phyloP scores from a whole-genome alignment of 176 grass and related monocot species.

The Aegilops sharonensis region DNA sequence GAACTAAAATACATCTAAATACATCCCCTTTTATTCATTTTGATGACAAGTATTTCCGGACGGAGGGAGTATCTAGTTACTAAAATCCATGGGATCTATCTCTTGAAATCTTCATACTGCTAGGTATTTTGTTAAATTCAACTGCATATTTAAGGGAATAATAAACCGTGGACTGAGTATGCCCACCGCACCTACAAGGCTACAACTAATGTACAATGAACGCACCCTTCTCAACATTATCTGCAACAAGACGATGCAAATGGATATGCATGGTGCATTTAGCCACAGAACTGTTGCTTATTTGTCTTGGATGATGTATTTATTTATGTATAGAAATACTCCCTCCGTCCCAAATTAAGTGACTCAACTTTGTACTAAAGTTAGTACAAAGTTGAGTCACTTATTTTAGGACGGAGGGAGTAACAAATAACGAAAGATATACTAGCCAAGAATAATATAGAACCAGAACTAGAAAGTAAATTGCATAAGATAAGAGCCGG shows the following conservation, averaged over 20 bases:
- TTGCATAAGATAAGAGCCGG: not conserved
- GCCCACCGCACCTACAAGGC: not conserved
- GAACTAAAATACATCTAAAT: too few species aligned
- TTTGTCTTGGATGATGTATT: not conserved
- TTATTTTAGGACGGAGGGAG: too few species aligned
- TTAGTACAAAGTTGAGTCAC: too few species aligned
- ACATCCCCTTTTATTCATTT: too few species aligned
- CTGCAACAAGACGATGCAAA: not conserved
- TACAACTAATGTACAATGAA: conserved; percentile 13
- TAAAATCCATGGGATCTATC: not conserved
- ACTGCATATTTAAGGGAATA: not conserved
- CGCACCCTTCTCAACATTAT: conserved; percentile 1
- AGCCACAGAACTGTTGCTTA: not conserved
- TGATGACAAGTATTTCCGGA: too few species aligned
- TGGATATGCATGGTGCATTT: not conserved
- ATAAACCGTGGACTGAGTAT: not conserved
- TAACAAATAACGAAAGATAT: not conserved
- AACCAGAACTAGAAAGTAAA: not conserved
- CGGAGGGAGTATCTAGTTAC: not conserved
- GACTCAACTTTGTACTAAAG: too few species aligned
- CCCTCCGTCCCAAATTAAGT: too few species aligned
- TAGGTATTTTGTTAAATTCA: not conserved
- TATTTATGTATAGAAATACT: conserved; percentile 4
- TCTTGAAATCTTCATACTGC: not conserved
- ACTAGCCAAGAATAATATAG: not conserved